Percentiles rank a stretch among this genome's conserved stretches.
Conservation (phyloP, 1,284 basidiomycete genomes). For the Ustilago lituana region DNA sequence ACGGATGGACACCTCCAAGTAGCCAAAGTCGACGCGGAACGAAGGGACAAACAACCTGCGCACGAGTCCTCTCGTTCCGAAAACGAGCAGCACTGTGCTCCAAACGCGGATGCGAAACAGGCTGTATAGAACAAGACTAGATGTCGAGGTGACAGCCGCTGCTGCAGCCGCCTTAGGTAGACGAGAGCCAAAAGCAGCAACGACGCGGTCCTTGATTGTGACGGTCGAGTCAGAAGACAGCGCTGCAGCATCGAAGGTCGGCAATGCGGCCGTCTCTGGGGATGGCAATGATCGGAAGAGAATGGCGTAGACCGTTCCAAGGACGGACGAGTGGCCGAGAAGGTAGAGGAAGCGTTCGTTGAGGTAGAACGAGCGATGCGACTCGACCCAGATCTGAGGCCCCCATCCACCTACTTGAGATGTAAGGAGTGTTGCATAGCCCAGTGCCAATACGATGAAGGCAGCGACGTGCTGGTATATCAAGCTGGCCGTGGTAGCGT, state of each 20-base stretch:
- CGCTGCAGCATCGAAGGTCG: slow-evolving; percentile 25
- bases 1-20: slow-evolving; percentile 25
- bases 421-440: slow-evolving; percentile 16
- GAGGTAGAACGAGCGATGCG: slow-evolving; percentile 51
- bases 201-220: slow-evolving; percentile 45
- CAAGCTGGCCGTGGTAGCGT: neutral
- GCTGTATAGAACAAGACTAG: slow-evolving; percentile 27
- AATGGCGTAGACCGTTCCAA: slow-evolving; percentile 32
- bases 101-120: slow-evolving; percentile 45
- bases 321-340: slow-evolving; percentile 15
- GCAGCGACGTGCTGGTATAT: slow-evolving; percentile 20
- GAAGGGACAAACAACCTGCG: slow-evolving; percentile 52
- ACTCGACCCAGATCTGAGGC: slow-evolving; percentile 44
- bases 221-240: neutral
- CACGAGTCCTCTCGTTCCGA: slow-evolving; percentile 41
- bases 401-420: slow-evolving; percentile 29
- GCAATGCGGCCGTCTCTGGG: slow-evolving; percentile 16
- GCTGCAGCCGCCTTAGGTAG: slow-evolving; percentile 8
- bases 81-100: slow-evolving; percentile 37
- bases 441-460: slow-evolving; percentile 24
- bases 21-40: slow-evolving; percentile 47
- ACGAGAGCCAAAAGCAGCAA: slow-evolving; percentile 3
- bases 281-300: slow-evolving; percentile 23
- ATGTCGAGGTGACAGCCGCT: slow-evolving; percentile 16
- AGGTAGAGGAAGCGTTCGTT: slow-evolving; percentile 54